Conservation (phyloP, 495 filamentous ascomycete species). For the Penicillium coprophilum region DNA sequence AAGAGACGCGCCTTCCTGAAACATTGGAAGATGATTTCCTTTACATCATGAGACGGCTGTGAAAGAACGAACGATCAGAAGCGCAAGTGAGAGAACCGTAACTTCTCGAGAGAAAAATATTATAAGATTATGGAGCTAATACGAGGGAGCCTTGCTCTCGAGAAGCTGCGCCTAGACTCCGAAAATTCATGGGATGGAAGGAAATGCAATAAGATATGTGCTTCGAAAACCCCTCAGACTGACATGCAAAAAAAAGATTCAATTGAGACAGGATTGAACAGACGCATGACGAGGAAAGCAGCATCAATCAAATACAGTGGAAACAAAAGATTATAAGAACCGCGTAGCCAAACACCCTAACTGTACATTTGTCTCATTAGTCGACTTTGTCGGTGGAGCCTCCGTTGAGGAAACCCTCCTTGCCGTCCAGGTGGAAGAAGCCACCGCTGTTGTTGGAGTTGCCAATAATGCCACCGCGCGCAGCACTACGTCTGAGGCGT, state of each 20-base stretch:
- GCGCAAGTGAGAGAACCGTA: background rate
- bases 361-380: conserved; percentile 52
- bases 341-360: conserved; percentile 34
- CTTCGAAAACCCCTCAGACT: conserved; percentile 24
- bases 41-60: no score
- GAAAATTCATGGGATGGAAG: background rate
- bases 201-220: conserved; percentile 24
- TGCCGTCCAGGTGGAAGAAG: conserved; percentile 76
- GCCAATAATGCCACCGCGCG: conserved; percentile 53
- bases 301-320: conserved; percentile 31
- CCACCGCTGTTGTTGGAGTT: conserved; percentile 57
- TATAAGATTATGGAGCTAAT: background rate
- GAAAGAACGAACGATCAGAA: no score
- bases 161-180: conserved; percentile 19
- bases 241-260: conserved; percentile 27
- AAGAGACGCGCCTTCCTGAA: no score
- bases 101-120: background rate
- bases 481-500: conserved; percentile 31
- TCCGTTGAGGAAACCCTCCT: conserved; percentile 64
- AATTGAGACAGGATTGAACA: conserved; percentile 14
- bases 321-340: conserved; percentile 31
- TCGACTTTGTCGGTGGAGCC: conserved; percentile 74
- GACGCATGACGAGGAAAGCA: conserved; percentile 16
- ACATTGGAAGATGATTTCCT: no score
- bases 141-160: background rate